A percentile compares a stretch with the other conserved stretches of the same genome.
phyloP scores from a whole-genome alignment of 176 grass and related monocot species.

The Oryza glumipatula region DNA sequence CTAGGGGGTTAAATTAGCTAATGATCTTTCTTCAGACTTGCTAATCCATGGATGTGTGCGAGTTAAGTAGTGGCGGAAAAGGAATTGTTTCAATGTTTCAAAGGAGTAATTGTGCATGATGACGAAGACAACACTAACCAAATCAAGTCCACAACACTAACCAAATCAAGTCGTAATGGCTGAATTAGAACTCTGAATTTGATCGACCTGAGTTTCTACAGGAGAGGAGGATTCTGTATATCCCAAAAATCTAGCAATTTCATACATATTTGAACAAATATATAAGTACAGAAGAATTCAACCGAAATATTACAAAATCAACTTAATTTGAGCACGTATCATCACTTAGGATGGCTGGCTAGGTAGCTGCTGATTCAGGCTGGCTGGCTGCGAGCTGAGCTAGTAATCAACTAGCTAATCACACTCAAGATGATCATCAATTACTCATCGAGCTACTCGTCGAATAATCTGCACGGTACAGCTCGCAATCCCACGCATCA shows the following conservation, averaged over 20 bases:
- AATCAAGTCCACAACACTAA: background rate
- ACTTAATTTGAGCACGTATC: background rate
- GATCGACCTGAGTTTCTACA: no score
- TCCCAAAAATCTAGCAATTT: background rate
- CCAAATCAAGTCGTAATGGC: background rate
- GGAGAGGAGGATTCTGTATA: no score
- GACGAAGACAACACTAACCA: background rate
- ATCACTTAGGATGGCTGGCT: background rate
- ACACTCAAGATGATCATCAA: background rate
- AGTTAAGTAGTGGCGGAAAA: background rate
- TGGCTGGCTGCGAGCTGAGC: background rate
- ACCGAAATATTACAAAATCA: background rate
- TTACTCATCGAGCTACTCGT: background rate
- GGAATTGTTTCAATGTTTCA: background rate
- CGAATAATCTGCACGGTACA: slow-evolving; percentile 19
- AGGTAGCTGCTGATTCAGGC: background rate
- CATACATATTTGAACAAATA: background rate
- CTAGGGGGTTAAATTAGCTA: background rate
- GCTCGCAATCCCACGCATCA: slow-evolving; percentile 37
- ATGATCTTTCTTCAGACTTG: background rate
- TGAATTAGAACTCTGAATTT: background rate
- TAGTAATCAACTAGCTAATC: background rate
- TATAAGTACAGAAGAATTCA: background rate
- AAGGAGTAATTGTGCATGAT: background rate
- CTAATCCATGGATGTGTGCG: background rate